Base-by-base conservation (phyloP, 2,329 filamentous ascomycete genomes). In the Ceratocystis harringtonii region DNA sequence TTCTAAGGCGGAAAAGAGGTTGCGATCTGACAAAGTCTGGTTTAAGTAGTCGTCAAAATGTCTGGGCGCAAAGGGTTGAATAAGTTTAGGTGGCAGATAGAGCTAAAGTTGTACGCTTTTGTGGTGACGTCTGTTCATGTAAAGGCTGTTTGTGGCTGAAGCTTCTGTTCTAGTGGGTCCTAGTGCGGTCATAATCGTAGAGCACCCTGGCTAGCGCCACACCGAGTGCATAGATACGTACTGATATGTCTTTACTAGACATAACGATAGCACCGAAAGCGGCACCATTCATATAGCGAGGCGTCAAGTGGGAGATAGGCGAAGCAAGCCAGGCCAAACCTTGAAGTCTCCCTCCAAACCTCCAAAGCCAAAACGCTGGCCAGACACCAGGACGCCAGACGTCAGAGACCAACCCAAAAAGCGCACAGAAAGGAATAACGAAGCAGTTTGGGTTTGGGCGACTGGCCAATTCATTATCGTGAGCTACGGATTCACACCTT, bases 241-340 rank as follows among this genome's bases (percentile, higher is more conserved):
- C 8, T 36, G 32, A 36, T 36, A 12, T 36, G 32, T 36, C 19
- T 6, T 19, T 64, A 58, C 8, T 36, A 32, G 32, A 55, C 36
- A 52, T 22, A 19, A n/a, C 48, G 32, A 58, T 64, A 64, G 48
- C 62, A 57, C 62, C 32, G 62, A 64, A 58, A 58, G 62, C 62
- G 50, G 48, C 6, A 44, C 5, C 32, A 64, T 64, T 50, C 62
- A 57, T 57, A 7, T 64, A 64, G 17, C 50, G 62, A 44, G 32
- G 48, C 41, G n/a, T 10, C 3, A 36, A 36, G 55, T 36, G 55
- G 28, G 55, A 17, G 7, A 41, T 58, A 7, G 25, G 15, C 55
- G n/a, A n/a, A n/a, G 7, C 0, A 58, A 36, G 55, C n/a, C 28
- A 58, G 55, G 55, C 55, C 28, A 32, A 58, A 19, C 30, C 32